Percentiles rank a stretch among this genome's conserved stretches.
Conservation (phyloP, 257 asterid species). For the Hygrophila difformis region DNA sequence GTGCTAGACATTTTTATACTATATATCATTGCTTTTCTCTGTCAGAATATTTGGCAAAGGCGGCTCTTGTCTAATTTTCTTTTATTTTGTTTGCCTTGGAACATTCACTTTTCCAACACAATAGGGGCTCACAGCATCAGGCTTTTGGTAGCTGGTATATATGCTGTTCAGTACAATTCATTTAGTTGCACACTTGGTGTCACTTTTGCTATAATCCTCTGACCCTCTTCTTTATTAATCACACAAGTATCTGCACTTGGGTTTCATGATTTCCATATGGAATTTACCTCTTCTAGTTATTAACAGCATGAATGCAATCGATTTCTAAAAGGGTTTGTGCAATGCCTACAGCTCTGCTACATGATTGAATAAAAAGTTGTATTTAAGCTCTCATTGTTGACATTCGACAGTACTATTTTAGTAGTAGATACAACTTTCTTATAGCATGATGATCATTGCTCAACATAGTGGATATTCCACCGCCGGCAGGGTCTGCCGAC, state of each 20-base stretch:
- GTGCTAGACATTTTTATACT: slow-evolving; percentile 29
- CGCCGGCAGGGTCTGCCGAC: slow-evolving; percentile 43
- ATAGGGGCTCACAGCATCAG: slow-evolving; percentile 36
- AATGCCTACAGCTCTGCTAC: slow-evolving; percentile 1
- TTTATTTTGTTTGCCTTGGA: no score
- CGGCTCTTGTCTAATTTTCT: slow-evolving; percentile 21
- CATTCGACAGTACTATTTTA: background rate
- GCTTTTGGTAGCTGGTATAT: slow-evolving; percentile 17
- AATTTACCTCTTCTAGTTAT: no score
- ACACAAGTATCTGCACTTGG: background rate
- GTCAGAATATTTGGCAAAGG: slow-evolving; percentile 14
- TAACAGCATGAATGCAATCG: no score
- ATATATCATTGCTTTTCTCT: slow-evolving; percentile 14
- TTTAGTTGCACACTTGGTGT: slow-evolving; percentile 23
- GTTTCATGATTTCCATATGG: background rate
- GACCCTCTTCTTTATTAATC: background rate
- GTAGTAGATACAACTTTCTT: slow-evolving; percentile 14
- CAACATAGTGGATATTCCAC: slow-evolving; percentile 33
- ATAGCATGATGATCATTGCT: slow-evolving; percentile 21
- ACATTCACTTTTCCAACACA: slow-evolving; percentile 32
- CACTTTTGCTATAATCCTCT: slow-evolving; percentile 9
- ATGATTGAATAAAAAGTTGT: background rate
- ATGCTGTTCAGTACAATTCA: slow-evolving; percentile 7
- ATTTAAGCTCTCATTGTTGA: no score
- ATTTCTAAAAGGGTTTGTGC: no score